Percentiles rank a stretch among this genome's conserved stretches.
Evolutionary conservation across 305 asterid species (phyloP).

Genomic region (Withania somnifera): DNA sequence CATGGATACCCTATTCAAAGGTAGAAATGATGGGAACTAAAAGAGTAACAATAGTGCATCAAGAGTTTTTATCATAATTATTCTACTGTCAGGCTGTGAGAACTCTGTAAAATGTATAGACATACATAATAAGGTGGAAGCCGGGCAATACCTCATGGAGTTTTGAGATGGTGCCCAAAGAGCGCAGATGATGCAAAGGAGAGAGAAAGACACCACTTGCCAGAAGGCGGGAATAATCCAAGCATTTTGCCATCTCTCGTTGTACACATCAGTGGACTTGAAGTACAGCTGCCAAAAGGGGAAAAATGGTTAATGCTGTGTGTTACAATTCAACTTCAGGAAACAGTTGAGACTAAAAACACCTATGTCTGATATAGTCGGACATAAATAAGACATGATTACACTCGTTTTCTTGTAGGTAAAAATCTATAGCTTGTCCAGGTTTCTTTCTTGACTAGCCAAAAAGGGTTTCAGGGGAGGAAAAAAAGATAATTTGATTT

Average conservation of each 20-base stretch:
- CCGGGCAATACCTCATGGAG: slow-evolving; percentile 53
- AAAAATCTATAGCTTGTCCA: not conserved
- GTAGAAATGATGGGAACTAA: not conserved
- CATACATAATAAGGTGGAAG: not conserved
- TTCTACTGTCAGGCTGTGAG: not conserved
- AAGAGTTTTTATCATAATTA: not conserved
- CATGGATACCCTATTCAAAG: not conserved
- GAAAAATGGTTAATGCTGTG: not conserved
- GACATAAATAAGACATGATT: not conserved
- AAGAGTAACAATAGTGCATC: not conserved
- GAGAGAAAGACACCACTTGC: slow-evolving; percentile 84
- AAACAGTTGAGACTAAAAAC: not conserved
- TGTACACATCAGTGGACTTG: slow-evolving; percentile 83
- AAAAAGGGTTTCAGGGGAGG: not conserved
- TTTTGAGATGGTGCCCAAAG: slow-evolving; percentile 97
- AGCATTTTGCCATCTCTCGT: slow-evolving; percentile 89
- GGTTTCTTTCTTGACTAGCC: not conserved
- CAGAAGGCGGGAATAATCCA: slow-evolving; percentile 98
- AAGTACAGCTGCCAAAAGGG: slow-evolving; percentile 63
- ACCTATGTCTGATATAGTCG: not conserved
- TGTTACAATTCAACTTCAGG: not conserved
- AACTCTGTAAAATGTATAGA: not conserved
- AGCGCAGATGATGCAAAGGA: slow-evolving; percentile 79
- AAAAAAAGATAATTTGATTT: not conserved
- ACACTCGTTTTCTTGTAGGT: not conserved